Conservation (phyloP, 306 rosid species). For the Parietaria judaica region DNA sequence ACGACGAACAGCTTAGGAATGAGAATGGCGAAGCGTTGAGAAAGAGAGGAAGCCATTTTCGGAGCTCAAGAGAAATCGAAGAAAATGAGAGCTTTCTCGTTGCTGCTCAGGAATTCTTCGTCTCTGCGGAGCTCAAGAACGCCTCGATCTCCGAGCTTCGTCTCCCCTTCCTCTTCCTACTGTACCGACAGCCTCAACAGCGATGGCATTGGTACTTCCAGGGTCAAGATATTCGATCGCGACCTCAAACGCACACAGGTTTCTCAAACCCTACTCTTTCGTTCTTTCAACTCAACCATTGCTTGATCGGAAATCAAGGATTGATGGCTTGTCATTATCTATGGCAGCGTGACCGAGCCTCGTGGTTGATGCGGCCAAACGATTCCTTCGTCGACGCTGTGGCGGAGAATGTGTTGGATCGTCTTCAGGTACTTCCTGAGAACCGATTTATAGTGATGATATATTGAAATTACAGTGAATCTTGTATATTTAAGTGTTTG, state of each 20-base stretch:
- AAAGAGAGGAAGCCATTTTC: not conserved
- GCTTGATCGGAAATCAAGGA: not conserved
- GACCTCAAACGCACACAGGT: constrained; percentile 70
- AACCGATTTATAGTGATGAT: not conserved
- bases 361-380: constrained; percentile 68
- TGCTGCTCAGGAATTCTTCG: constrained; percentile 19
- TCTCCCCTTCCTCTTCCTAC: constrained; percentile 15
- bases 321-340: not conserved
- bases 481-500: not conserved
- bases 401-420: constrained; percentile 71
- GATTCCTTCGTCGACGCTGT: constrained; percentile 68
- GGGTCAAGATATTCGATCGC: constrained; percentile 65
- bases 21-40: too few relatives aligned
- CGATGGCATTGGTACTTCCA: constrained; percentile 34
- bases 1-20: too few relatives aligned
- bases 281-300: not conserved
- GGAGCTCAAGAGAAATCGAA: not conserved
- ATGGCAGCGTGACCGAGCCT: constrained; percentile 82
- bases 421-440: constrained; percentile 48
- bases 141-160: constrained; percentile 5
- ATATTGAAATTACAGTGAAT: too few relatives aligned
- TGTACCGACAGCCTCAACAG: constrained; percentile 24
- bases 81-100: constrained; percentile 32
- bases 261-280: not conserved
- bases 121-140: constrained; percentile 7